Conservation (phyloP, 192 early-diverging fungal genomes). For the Coemansia sp. region DNA sequence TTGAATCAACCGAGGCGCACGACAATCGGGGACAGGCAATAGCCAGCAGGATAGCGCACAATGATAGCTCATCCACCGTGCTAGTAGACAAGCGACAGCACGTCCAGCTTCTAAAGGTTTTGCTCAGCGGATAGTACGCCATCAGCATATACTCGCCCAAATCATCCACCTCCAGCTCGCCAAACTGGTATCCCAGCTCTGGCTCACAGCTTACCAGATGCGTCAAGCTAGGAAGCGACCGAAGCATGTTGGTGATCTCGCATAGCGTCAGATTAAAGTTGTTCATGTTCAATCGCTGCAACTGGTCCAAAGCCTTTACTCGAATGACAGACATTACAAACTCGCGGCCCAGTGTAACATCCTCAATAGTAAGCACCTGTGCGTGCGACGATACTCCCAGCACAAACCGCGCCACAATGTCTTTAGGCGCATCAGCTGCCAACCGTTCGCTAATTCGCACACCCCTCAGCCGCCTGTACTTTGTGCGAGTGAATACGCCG, state of each 20-base stretch:
- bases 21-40: constrained; percentile 13
- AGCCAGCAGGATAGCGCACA: constrained; percentile 16
- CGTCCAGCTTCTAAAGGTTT: not conserved
- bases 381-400: not conserved
- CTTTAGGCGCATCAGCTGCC: not conserved
- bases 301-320: not conserved
- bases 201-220: too few species aligned
- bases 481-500: constrained; percentile 6
- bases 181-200: not conserved
- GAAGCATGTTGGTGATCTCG: not conserved
- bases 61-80: not conserved
- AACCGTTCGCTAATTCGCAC: constrained; percentile 3
- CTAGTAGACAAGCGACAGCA: not conserved
- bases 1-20: not conserved
- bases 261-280: not conserved
- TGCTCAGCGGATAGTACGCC: not conserved
- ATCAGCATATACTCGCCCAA: not conserved
- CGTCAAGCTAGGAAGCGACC: not conserved
- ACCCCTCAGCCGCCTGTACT: not conserved
- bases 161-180: not conserved
- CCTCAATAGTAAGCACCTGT: constrained; percentile 2
- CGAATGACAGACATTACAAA: not conserved
- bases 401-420: constrained; percentile 3
- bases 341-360: not conserved
- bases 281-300: not conserved